A percentile compares a stretch with the other conserved stretches of the same genome.
phyloP scores from a whole-genome alignment of 176 grass and related monocot species.

The Carex kokanica region DNA sequence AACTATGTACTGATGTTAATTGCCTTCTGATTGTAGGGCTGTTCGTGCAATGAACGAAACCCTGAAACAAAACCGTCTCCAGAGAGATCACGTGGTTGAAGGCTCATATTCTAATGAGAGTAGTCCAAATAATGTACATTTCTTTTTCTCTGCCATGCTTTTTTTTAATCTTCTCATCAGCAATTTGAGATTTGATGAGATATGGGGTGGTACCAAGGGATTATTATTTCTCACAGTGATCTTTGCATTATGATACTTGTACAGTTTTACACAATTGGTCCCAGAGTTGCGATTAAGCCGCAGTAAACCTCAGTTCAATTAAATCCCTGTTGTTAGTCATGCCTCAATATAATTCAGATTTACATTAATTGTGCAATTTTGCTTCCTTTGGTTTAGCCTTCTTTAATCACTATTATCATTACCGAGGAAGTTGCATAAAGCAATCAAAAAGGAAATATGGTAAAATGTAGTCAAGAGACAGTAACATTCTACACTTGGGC shows the following conservation, averaged over 20 bases:
- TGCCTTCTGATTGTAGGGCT: conserved; percentile 53
- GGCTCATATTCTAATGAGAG: conserved; percentile 57
- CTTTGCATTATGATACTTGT: background rate
- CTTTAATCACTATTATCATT: background rate
- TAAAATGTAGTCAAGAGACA: background rate
- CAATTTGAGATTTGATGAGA: background rate
- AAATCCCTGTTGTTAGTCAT: background rate
- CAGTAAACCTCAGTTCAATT: background rate
- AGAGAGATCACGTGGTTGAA: conserved; percentile 72
- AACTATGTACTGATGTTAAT: conserved; percentile 11
- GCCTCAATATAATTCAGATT: background rate
- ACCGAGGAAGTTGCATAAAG: background rate
- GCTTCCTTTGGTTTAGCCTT: background rate
- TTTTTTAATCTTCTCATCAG: conserved; percentile 21
- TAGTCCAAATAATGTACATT: conserved; percentile 55
- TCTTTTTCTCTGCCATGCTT: conserved; percentile 14
- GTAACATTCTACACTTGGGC: background rate
- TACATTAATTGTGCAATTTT: background rate
- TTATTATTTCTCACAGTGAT: background rate
- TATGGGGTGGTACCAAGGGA: background rate
- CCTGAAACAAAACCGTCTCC: conserved; percentile 94
- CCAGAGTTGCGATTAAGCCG: background rate
- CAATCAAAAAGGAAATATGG: background rate
- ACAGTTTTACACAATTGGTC: background rate
- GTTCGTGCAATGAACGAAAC: conserved; percentile 99